Evolutionary conservation across 2,329 filamentous ascomycete species (phyloP), one percentile per base, ranked within the genome.

Genomic region (Monilinia fructigena): DNA sequence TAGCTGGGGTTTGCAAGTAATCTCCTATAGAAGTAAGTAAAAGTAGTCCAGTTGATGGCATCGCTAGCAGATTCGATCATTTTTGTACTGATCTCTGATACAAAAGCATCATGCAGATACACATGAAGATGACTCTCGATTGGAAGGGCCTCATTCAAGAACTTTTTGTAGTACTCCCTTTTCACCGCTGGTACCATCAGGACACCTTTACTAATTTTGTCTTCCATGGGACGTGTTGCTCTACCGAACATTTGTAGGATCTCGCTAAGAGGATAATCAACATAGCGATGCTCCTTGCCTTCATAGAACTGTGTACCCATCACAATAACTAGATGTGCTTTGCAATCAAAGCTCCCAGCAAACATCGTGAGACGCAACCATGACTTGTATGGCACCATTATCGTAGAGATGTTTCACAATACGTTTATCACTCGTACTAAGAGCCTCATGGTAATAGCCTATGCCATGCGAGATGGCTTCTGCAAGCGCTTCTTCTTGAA

Each of bases 281-380:
- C 88, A 77, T 99, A 99, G 68, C 96, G 89, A 77, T 99, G 96
- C 78, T 99, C 94, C 61, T 93, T 89, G 8, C 95, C 95, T 74
- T 99, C 95, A 71, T 94, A 99, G 79, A 93, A 97, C 75, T 99
- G 95, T 1, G 96, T 99, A 20, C 93, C 93, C 93, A 99, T 98
- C 42, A 99, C 89, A 58, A 99, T 86, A 18, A 98, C 93, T 18
- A 99, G 82, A 76, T 98, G 93, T 4, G 94, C 93, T 1, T 86
- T 92, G 75, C 88, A 89, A 70, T 96, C 88, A 63, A 63, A 99
- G 82, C 79, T 98, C 94, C 94, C 95, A 99, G 79, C 93, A 97
- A 60, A 95, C 93, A 79, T 99, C 94, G 63, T 95, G 87, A 10
- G 89, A 91, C 35, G 89, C 89, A 56, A 92, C 80, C 76, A 92